Evolutionary conservation across 1,284 basidiomycete species (phyloP), one percentile per base, ranked within the genome.

Genomic region (Ceratobasidium theobromae): DNA sequence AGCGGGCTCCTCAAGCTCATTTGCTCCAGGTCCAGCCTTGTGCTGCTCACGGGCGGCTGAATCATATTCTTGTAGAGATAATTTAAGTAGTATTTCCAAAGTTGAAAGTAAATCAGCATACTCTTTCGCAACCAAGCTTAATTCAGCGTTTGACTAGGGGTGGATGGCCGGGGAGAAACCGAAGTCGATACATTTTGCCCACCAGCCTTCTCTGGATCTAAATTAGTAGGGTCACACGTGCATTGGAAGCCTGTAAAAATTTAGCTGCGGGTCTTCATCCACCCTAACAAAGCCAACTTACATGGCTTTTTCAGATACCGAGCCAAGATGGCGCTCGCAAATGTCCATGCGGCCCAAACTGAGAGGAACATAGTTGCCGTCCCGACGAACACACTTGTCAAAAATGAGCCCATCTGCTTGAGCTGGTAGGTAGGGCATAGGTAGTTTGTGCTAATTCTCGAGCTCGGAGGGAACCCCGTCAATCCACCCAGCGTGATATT

Each of bases 301-400:
- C 62, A 65, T 30, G 41, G 40, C n/a, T n/a, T 21, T 23, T 12
- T n/a, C 4, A 38, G n/a, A 1, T 18, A 1, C n/a, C 33, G 16
- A 3, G 52, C 62, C 6, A 23, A 16, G 12, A 53, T 1, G 11
- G 40, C 32, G 14, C 27, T 25, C 14, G 35, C 5, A 21, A 35
- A 18, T 14, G 12, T 33, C 62, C 52, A 54, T 8, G 28, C 28
- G 16, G 18, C 41, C 51, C 51, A 65, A 38, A 30, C 30, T 2
- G 62, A 65, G n/a, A 54, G 14, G 11, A 48, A 35, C 62, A 54
- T 65, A 8, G 41, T 46, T 8, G 52, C 52, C 14, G 62, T 65
- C 18, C 41, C 62, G 6, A 54, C 23, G 23, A 54, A 54, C 8
- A 65, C n/a, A 21, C 32, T 38, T 8, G 21, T 21, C 12, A 65